These are phyloP conservation scores for Aspergillus uvarum DNA, from an alignment of 2,329 filamentous ascomycete genomes.

Conservation along the genomic window DNA sequence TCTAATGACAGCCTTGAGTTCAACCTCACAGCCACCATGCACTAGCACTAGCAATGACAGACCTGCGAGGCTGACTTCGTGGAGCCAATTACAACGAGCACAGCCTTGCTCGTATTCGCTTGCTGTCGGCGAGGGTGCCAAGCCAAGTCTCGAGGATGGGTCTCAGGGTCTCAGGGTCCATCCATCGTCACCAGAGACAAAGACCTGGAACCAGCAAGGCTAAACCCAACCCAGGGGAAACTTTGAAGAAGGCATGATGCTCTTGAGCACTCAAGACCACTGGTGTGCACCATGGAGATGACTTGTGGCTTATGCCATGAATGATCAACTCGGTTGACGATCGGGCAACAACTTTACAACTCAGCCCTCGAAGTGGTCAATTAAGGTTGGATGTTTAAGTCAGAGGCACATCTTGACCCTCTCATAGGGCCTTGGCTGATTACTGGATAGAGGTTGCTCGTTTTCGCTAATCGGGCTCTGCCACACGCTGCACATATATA, in stretches of 20 bases:
- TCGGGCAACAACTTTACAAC: neutral
- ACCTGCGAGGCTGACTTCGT: neutral
- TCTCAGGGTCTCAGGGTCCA: neutral
- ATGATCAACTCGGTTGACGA: neutral
- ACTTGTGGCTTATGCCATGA: neutral
- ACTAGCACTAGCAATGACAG: neutral
- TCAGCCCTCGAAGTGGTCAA: neutral
- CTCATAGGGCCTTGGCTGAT: neutral
- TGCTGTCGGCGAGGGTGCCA: neutral
- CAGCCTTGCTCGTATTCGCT: conserved; percentile 21
- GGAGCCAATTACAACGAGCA: neutral
- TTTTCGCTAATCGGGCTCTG: conserved; percentile 21
- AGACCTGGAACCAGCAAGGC: neutral
- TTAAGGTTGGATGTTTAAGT: neutral
- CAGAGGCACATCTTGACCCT: neutral
- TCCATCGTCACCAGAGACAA: neutral
- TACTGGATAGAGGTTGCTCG: conserved; percentile 19
- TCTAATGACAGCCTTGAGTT: neutral
- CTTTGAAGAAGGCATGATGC: neutral
- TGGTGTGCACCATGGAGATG: neutral
- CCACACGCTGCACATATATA: conserved; percentile 5
- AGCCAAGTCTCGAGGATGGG: neutral
- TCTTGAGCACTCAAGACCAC: neutral
- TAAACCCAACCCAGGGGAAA: neutral
- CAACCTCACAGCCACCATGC: neutral